These are phyloP conservation scores for Microsporum canis DNA, from an alignment of 2,329 filamentous ascomycete genomes.

Conservation along the genomic window DNA sequence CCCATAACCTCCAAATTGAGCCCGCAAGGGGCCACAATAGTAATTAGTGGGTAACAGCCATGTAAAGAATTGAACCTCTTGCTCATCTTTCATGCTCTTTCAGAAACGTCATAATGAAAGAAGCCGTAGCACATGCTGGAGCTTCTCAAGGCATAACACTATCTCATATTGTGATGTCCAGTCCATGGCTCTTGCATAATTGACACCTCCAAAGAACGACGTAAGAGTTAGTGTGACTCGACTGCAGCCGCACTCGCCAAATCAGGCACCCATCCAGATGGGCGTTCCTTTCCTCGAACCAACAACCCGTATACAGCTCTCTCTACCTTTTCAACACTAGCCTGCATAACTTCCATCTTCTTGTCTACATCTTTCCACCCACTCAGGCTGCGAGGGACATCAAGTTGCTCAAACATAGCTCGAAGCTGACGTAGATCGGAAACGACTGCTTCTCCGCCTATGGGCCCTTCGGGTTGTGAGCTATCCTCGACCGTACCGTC, in stretches of 20 bases:
- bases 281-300: conserved; percentile 76
- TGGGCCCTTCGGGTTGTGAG: conserved; percentile 18
- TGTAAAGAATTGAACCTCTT: neutral
- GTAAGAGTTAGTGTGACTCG: conserved; percentile 25
- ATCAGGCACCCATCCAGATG: conserved; percentile 86
- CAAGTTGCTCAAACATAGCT: conserved; percentile 62
- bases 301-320: conserved; percentile 75
- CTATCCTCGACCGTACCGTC: conserved; percentile 13
- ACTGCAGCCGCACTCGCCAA: conserved; percentile 38
- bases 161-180: neutral
- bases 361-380: conserved; percentile 55
- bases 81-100: neutral
- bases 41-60: neutral
- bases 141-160: neutral
- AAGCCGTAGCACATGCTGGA: neutral
- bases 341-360: conserved; percentile 78
- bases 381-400: conserved; percentile 42
- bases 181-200: neutral
- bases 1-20: neutral
- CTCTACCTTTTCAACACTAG: conserved; percentile 90
- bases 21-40: neutral
- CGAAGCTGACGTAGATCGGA: conserved; percentile 70
- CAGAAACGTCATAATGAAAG: neutral
- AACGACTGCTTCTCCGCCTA: conserved; percentile 48
- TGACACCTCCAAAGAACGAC: neutral